Evolutionary conservation across 2,329 filamentous ascomycete genomes (phyloP), one percentile per base, ranked within the genome.

Genomic region (Phoma sp.): DNA sequence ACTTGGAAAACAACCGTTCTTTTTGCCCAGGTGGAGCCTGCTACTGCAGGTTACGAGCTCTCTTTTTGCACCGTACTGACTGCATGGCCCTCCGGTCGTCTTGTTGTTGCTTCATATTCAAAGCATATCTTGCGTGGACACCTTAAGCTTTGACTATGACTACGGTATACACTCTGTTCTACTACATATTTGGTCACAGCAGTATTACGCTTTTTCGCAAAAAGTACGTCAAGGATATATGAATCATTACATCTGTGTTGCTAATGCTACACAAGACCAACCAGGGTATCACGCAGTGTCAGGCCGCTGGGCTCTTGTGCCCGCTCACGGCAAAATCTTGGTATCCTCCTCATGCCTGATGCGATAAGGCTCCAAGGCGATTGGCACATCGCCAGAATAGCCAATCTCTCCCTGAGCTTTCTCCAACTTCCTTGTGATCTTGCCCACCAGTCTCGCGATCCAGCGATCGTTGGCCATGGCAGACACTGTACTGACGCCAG

Each of bases 381-480:
- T 73, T 0, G 80, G 77, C 21, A 84, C 75, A 21, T 77, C 74
- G 2, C 77, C 79, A 46, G 76, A 78, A 58, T 83, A 84, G 1
- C 81, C 82, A 1, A 82, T 66, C 66, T 83, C 81, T 0, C 81
- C 81, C 53, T 79, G 77, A 31, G 77, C 78, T 22, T 73, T 76
- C 67, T 82, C 80, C 45, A 83, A 53, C 63, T 79, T 82, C 56
- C 70, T 73, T 52, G 79, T 81, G 4, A 81, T 70, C 57, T 80
- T 83, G 4, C 82, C 81, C 0, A 84, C 80, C 59, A 84, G 63
- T 64, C 78, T 80, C 32, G 81, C 81, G 61, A 84, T 83, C 81
- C 81, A 84, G 19, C 80, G 72, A 63, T 84, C 82, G 61, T 84
- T 84, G 4, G 81, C 78, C 32, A 82, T 74, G 1, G 76, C 78